These are phyloP conservation scores for Adansonia rubrostipa DNA, from an alignment of 441 rosid species.

Conservation along the genomic window DNA sequence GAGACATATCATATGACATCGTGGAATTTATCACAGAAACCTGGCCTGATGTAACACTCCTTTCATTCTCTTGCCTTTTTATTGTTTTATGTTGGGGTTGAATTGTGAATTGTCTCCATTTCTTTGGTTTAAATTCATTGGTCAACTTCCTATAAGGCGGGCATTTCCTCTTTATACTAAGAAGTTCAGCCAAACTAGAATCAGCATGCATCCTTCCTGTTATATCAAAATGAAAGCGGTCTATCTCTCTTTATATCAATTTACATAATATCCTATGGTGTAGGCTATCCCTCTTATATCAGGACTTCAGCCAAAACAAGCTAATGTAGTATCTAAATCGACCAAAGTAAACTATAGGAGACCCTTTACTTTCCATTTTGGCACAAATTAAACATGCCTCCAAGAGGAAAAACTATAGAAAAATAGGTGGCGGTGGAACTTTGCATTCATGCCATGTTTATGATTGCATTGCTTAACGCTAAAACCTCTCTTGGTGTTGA, in stretches of 20 bases:
- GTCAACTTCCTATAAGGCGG: not conserved
- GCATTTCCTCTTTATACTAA: not conserved
- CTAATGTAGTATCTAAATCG: not conserved
- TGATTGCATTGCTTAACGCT: not conserved
- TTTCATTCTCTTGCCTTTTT: constrained; percentile 16
- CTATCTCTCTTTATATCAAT: not conserved
- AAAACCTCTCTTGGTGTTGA: not conserved
- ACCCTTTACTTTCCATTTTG: not conserved
- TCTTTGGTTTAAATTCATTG: constrained; percentile 5
- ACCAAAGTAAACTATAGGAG: not conserved
- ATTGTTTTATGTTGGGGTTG: not conserved
- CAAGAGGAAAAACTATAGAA: not conserved
- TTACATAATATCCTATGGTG: constrained; percentile 12
- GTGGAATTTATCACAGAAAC: constrained; percentile 64
- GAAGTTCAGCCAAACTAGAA: constrained; percentile 14
- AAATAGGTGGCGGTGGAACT: not conserved
- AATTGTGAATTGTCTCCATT: not conserved
- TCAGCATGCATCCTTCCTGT: not conserved
- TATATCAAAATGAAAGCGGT: not conserved
- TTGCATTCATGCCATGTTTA: not conserved
- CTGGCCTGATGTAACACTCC: constrained; percentile 58
- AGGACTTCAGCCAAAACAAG: not conserved
- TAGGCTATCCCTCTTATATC: not conserved
- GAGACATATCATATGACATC: constrained; percentile 62
- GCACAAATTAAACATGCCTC: constrained; percentile 5